Evolutionary conservation across 2,329 filamentous ascomycete genomes (phyloP), one percentile per base, ranked within the genome.

Genomic region (Botrytis deweyae): DNA sequence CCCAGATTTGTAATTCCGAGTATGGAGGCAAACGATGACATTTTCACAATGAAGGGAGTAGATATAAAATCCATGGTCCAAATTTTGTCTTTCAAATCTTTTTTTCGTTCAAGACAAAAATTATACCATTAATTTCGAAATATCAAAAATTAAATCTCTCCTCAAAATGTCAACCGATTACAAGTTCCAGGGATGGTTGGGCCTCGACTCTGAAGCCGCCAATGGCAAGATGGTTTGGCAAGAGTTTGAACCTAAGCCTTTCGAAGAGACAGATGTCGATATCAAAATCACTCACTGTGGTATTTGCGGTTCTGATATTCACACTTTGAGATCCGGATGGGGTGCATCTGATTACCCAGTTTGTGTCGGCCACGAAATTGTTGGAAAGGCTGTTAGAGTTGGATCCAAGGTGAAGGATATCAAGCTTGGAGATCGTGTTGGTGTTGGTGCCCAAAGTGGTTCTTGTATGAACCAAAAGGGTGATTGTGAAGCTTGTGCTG

Each of bases 371-470:
- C 86, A 87, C 76, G 86, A 87, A 70, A 87, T 87, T 46, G 81
- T 86, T 75, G 85, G 86, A 20, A 82, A 78, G 25, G 78, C 75
- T 4, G 55, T 79, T 4, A 70, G 72, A 64, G 92, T 93, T 75
- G 91, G 91, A 29, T 81, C 87, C 68, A 89, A 89, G 77, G 89
- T 91, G 71, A 89, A 85, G 33, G 83, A 84, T 49, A 83, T 87
- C 75, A 85, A 86, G 76, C 81, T 84, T n/a, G 86, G 86, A 67
- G 83, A 87, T 75, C 83, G 85, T 65, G 86, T 88, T 66, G 87
- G 86, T 63, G 85, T 88, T 33, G 86, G 87, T 67, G 85, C 87
- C 25, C 86, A 88, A 76, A 85, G 84, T 44, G 79, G 78, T 61
- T 83, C 85, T 16, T 89, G 87, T 77, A 79, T 85, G 38, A 68